These are phyloP conservation scores for Tillandsia fasciculata DNA, from an alignment of 176 grass and related monocot species.

Conservation along the genomic window DNA sequence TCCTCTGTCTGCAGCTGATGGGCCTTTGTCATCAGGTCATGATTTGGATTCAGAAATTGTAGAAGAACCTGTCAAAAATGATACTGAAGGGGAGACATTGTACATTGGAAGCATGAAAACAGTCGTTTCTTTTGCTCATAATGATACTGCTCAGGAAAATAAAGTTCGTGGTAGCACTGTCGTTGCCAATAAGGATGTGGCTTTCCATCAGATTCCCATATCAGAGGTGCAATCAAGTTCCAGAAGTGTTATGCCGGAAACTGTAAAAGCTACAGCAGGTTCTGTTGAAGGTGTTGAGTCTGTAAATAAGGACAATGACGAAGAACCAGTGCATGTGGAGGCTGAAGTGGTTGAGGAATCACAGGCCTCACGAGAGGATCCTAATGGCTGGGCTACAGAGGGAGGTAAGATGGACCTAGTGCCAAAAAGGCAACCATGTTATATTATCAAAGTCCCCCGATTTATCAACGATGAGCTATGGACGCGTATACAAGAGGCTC, in stretches of 20 bases:
- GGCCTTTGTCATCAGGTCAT: background rate
- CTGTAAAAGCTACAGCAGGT: slow-evolving; percentile 26
- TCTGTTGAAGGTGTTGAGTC: slow-evolving; percentile 6
- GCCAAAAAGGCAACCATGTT: slow-evolving; percentile 20
- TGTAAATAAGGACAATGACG: slow-evolving; percentile 16
- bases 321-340: slow-evolving; percentile 20
- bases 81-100: background rate
- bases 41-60: background rate
- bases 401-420: slow-evolving; percentile 27
- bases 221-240: background rate
- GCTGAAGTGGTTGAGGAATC: slow-evolving; percentile 9
- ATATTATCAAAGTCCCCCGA: slow-evolving; percentile 55
- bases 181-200: background rate
- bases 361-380: slow-evolving; percentile 18
- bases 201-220: background rate
- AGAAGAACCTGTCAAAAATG: background rate
- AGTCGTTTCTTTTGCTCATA: background rate
- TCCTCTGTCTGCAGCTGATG: background rate
- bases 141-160: background rate
- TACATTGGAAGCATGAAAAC: background rate
- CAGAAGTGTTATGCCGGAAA: slow-evolving; percentile 22
- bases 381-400: slow-evolving; percentile 9
- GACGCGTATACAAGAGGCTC: slow-evolving; percentile 48
- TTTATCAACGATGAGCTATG: slow-evolving; percentile 56
- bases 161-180: background rate